Base-by-base conservation (phyloP, 1,139 yeast species). In the Wickerhamomyces sp. region DNA sequence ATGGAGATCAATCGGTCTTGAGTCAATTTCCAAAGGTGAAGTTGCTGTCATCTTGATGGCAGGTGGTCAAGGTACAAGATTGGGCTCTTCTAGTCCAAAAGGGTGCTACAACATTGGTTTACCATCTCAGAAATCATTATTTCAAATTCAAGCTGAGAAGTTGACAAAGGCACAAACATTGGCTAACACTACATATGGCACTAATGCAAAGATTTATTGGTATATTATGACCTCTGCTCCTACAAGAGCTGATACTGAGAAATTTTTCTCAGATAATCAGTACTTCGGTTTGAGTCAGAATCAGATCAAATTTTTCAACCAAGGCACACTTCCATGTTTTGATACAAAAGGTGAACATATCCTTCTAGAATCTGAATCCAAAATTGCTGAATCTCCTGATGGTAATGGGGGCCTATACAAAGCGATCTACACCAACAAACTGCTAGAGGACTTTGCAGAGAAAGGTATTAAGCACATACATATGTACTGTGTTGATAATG, bases 401-500 rank as follows among this genome's bases (percentile, higher is more conserved):
- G 99, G 99, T 3, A 94, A 94, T 60, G 99, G 99, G 42, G 99
- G 99, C 1, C 70, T 94, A 42, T 94, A 94, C 67, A 82, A 80
- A 56, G 97, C 97, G 3, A 72, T 94, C 32, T 66, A 68, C 51
- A 74, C 74, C 30, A 76, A 82, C 48, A 76, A 78, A 1, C 70
- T 90, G 19, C 58, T 92, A 36, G 74, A 75, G 9, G 96, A 90
- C 58, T 76, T 92, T 59, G 57, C 65, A 21, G 47, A 54, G n/a
- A 79, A 80, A 42, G 89, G 88, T 8, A 78, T 92, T 48, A 78
- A 87, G 62, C 98, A 92, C 60, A 72, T 94, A 46, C 97, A 94
- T 65, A 86, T 90, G 84, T 94, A 89, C 66, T 90, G 97, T 64
- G 97, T 94, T 37, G 99, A 94, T 64, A 94, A 94, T 62, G 82